phyloP scores from a whole-genome alignment of 768 basidiomycete species.

The Gelatoporia subvermispora region DNA sequence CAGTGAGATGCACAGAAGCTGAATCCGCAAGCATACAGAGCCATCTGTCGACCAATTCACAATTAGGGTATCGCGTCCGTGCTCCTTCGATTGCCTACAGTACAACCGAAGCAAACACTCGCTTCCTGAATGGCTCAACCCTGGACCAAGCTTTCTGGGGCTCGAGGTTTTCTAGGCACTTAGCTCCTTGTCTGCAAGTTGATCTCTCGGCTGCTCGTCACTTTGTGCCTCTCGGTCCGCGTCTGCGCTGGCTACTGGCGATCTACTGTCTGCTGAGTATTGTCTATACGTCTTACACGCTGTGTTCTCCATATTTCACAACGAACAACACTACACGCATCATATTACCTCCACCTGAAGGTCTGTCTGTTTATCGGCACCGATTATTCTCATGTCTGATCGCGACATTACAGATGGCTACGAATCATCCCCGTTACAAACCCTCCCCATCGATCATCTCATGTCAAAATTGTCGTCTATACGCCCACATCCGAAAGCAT shows the following conservation, averaged over 20 bases:
- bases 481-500: constrained; percentile 14
- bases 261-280: constrained; percentile 10
- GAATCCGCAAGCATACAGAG: neutral
- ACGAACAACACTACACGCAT: neutral
- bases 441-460: constrained; percentile 14
- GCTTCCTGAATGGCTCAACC: neutral
- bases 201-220: neutral
- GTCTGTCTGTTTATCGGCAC: neutral
- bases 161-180: neutral
- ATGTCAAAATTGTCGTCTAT: constrained; percentile 22
- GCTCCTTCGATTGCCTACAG: neutral
- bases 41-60: neutral
- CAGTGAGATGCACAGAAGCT: no score
- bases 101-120: neutral
- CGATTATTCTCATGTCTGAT: neutral
- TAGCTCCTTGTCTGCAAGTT: neutral
- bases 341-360: neutral
- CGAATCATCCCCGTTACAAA: constrained; percentile 7
- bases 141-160: neutral
- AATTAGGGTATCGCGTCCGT: neutral
- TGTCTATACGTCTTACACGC: constrained; percentile 4
- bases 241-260: neutral
- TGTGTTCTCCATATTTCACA: neutral
- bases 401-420: neutral
- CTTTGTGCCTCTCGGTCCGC: neutral